A percentile compares a stretch with the other conserved stretches of the same genome.
Conservation (phyloP, 2,329 filamentous ascomycete species). For the Plenodomus lindquistii region DNA sequence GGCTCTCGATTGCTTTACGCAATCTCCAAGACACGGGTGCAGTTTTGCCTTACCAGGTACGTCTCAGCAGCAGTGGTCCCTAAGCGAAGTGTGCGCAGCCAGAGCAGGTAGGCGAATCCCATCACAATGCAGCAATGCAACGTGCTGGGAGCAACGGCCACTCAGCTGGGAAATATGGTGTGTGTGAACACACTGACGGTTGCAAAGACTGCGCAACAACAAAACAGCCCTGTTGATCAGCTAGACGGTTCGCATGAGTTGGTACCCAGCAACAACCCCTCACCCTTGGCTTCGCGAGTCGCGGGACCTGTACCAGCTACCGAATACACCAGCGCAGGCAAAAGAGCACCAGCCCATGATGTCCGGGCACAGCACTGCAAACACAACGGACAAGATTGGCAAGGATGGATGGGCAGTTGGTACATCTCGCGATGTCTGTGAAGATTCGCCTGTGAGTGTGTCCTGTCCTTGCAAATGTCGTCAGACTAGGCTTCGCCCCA, state of each 20-base stretch:
- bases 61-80: constrained; percentile 6
- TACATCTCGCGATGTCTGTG: neutral
- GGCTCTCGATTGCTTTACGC: neutral
- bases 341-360: neutral
- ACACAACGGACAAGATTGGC: constrained; percentile 2
- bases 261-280: neutral
- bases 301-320: neutral
- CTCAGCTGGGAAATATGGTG: neutral
- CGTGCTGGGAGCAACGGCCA: neutral
- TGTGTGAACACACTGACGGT: neutral
- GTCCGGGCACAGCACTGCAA: no score
- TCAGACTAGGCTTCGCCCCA: constrained; percentile 15
- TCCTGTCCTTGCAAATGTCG: constrained; percentile 12
- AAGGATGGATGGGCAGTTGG: constrained; percentile 6
- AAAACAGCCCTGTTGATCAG: neutral
- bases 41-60: constrained; percentile 21
- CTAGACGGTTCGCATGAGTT: neutral
- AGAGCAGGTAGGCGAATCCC: neutral
- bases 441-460: constrained; percentile 4
- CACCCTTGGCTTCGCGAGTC: neutral
- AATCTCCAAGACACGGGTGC: neutral
- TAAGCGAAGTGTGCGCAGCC: constrained; percentile 17
- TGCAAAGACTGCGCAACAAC: neutral
- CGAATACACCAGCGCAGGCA: neutral
- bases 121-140: neutral